Percentiles rank a stretch among this genome's conserved stretches.
phyloP scores from a whole-genome alignment of 1,284 basidiomycete species.

The Apiotrichum porosum region DNA sequence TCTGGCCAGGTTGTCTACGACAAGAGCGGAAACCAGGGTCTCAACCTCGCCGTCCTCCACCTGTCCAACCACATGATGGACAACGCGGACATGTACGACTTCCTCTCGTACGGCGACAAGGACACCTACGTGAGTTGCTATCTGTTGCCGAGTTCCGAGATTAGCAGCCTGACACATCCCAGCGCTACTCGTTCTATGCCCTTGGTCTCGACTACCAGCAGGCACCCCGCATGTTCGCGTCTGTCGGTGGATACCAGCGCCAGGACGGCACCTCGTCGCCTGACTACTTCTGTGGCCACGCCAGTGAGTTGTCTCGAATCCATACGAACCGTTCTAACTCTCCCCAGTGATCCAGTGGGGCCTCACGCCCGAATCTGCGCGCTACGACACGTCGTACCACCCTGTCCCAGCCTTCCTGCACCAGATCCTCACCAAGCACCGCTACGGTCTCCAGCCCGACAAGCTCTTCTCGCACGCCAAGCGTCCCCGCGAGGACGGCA shows the following conservation, averaged over 20 bases:
- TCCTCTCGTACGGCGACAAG: slow-evolving; percentile 50
- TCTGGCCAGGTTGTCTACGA: slow-evolving; percentile 51
- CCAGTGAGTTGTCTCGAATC: too few relatives aligned
- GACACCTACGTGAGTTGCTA: slow-evolving; percentile 36
- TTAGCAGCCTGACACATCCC: slow-evolving; percentile 6
- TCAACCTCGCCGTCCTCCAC: slow-evolving; percentile 52
- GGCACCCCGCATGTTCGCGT: slow-evolving; percentile 47
- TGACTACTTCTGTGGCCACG: slow-evolving; percentile 43
- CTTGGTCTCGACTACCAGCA: slow-evolving; percentile 48
- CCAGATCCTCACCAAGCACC: slow-evolving; percentile 50
- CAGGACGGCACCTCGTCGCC: slow-evolving; percentile 30
- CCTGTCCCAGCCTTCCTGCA: slow-evolving; percentile 50
- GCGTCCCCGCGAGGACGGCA: slow-evolving; percentile 38
- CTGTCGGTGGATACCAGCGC: slow-evolving; percentile 40
- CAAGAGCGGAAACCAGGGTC: slow-evolving; percentile 50
- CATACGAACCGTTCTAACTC: slow-evolving; percentile 1
- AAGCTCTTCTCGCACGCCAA: slow-evolving; percentile 44
- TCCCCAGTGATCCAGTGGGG: slow-evolving; percentile 45
- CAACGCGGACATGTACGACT: slow-evolving; percentile 48
- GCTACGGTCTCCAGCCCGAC: slow-evolving; percentile 36
- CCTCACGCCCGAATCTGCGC: slow-evolving; percentile 39
- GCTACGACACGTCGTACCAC: slow-evolving; percentile 37
- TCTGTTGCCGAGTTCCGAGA: not conserved
- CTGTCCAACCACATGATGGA: slow-evolving; percentile 50
- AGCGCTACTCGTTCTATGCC: slow-evolving; percentile 51